Base-by-base conservation (phyloP, 805 yeast genomes). In the Kuraishia hungarica region DNA sequence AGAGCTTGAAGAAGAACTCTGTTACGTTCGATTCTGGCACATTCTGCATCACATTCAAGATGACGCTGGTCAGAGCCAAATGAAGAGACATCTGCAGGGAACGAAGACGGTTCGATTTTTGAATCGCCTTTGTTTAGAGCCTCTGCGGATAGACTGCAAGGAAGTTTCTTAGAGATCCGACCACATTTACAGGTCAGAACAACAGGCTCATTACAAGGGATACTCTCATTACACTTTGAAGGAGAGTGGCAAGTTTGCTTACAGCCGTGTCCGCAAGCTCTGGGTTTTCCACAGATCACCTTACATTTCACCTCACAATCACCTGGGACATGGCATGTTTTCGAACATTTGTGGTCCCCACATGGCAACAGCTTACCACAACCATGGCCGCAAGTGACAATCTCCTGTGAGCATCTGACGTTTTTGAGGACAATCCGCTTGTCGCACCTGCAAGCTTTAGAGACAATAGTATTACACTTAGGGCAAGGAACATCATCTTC, bases 211-310 rank as follows among this genome's bases (percentile, higher is more conserved):
- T 69, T 61, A 66, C 96, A 87, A 21, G 77, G 74, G 55, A 71
- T 58, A 4, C 70, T 61, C 63, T 81, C 87, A 60, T 77, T 72
- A 62, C 93, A 83, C 26, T 75, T 61, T 52, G 65, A 55, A 55
- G 80, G 74, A 55, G 78, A 75, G 69, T 91, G 97, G 62, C 97
- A 91, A 54, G 73, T 72, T 20, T 72, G 67, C 35, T 67, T 72
- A 68, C 96, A 88, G 51, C 67, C 63, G 69, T 91, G 97, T 1
- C 86, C 86, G 69, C 97, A 91, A 13, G 71, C 66, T 58, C 83
- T 74, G 43, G 70, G 65, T 57, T 74, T 74, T 15, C 78, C 78
- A 72, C 97, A 91, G 2, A 68, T 64, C 19, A 80, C 77, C 21
- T 72, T 74, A 71, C 97, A 91, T 10, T 72, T 72, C 8, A 69